Percentiles rank a stretch among this genome's conserved stretches.
These are phyloP conservation scores for Talaromyces sp. DNA, from an alignment of 2,329 filamentous ascomycete species.

Conservation along the genomic window DNA sequence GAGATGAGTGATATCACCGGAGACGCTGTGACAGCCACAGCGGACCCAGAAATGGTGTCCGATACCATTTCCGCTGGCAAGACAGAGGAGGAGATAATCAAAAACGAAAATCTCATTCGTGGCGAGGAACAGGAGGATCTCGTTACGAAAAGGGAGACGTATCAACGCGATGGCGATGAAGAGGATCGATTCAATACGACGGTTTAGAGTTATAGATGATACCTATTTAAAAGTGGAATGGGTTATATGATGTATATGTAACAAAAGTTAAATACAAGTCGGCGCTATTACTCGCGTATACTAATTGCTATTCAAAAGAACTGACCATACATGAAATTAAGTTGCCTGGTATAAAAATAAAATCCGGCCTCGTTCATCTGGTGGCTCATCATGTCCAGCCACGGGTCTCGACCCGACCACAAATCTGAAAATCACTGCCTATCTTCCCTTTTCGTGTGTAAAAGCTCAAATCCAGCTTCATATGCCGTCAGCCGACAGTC, in stretches of 20 bases:
- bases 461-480: not conserved
- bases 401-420: not conserved
- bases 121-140: slow-evolving; percentile 42
- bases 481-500: not conserved
- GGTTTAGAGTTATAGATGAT: slow-evolving; percentile 31
- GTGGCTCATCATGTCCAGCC: not conserved
- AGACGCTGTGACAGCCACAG: not conserved
- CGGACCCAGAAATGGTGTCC: slow-evolving; percentile 12
- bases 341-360: not conserved
- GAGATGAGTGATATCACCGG: not conserved
- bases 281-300: not conserved
- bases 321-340: not conserved
- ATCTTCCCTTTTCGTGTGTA: not conserved
- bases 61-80: slow-evolving; percentile 20
- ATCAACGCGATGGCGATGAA: slow-evolving; percentile 44
- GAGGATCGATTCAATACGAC: slow-evolving; percentile 48
- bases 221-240: not conserved
- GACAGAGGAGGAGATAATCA: slow-evolving; percentile 37
- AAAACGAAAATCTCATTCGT: slow-evolving; percentile 38
- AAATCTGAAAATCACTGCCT: not conserved
- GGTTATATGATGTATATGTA: not conserved
- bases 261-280: not conserved
- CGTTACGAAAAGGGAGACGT: slow-evolving; percentile 42
- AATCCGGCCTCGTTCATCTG: not conserved
- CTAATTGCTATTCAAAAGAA: no score